A percentile compares a stretch with the other conserved stretches of the same genome.
These are phyloP conservation scores for Saturnispora bothae DNA, from an alignment of 805 yeast genomes.

Conservation along the genomic window DNA sequence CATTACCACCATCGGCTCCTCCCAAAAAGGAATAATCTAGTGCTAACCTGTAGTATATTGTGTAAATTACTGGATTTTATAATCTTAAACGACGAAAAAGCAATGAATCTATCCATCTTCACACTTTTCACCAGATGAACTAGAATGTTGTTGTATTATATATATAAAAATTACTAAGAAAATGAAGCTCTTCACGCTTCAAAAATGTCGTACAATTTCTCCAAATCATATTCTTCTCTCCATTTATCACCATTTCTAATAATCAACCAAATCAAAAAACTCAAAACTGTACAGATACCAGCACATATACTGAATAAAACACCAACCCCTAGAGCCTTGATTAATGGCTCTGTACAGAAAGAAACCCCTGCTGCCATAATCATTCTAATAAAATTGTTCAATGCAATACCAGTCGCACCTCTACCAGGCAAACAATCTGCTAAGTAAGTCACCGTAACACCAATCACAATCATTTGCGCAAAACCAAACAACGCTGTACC, in stretches of 20 bases:
- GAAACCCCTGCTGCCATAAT: conserved; percentile 67
- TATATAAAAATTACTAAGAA: too few species aligned
- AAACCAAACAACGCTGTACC: conserved; percentile 79
- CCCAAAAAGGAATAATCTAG: background rate
- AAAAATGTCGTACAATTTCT: conserved; percentile 43
- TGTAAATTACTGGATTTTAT: too few species aligned
- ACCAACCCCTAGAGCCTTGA: conserved; percentile 60
- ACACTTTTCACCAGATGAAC: too few species aligned
- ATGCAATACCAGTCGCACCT: conserved; percentile 83
- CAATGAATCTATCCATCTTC: too few species aligned
- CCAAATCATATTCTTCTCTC: conserved; percentile 54
- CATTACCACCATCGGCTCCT: background rate
- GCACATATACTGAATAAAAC: conserved; percentile 58
- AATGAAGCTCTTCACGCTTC: conserved; percentile 19
- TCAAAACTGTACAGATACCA: conserved; percentile 39
- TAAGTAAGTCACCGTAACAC: conserved; percentile 68
- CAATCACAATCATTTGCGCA: conserved; percentile 76
- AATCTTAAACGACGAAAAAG: too few species aligned
- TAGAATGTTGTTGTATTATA: too few species aligned
- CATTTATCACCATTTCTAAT: conserved; percentile 49
- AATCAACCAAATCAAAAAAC: conserved; percentile 34
- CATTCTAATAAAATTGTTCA: conserved; percentile 68
- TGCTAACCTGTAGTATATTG: too few species aligned
- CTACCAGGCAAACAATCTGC: conserved; percentile 80
- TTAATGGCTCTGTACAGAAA: conserved; percentile 63